Conservation (phyloP, 1,284 basidiomycete species). For the Hemileia vastatrix region DNA sequence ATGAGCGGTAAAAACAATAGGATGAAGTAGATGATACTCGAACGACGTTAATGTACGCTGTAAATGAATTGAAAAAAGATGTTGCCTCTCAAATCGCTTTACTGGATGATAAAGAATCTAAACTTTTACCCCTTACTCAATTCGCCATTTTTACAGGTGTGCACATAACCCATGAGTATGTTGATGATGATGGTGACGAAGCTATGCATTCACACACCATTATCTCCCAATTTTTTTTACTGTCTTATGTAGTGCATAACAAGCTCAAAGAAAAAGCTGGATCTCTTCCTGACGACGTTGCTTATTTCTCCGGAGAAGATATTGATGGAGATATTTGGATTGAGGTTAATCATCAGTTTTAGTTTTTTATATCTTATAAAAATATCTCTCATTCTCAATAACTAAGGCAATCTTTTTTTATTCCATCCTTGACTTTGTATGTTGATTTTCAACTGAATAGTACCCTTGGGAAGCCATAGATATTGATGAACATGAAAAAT, state of each 20-base stretch:
- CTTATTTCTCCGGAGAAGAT: conserved; percentile 49
- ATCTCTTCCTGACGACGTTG: conserved; percentile 56
- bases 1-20: conserved; percentile 46
- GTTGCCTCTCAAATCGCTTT: conserved; percentile 51
- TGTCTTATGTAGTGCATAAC: conserved; percentile 65
- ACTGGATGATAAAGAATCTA: conserved; percentile 51
- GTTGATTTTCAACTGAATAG: neutral
- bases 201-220: neutral
- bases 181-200: neutral
- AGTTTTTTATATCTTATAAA: neutral
- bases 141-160: conserved; percentile 70
- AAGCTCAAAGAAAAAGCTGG: conserved; percentile 77
- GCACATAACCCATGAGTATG: conserved; percentile 11
- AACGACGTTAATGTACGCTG: conserved; percentile 63
- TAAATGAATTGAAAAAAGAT: conserved; percentile 74
- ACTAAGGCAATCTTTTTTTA: neutral
- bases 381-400: neutral
- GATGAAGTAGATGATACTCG: conserved; percentile 92
- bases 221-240: neutral
- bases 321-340: conserved; percentile 17
- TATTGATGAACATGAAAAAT: conserved; percentile 19
- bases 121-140: conserved; percentile 50
- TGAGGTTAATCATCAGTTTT: conserved; percentile 1
- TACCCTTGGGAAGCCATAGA: conserved; percentile 22
- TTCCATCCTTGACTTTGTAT: neutral